These are phyloP conservation scores for Phytophthora kernoviae DNA, from an alignment of 352 stramenopile genomes.

Conservation along the genomic window DNA sequence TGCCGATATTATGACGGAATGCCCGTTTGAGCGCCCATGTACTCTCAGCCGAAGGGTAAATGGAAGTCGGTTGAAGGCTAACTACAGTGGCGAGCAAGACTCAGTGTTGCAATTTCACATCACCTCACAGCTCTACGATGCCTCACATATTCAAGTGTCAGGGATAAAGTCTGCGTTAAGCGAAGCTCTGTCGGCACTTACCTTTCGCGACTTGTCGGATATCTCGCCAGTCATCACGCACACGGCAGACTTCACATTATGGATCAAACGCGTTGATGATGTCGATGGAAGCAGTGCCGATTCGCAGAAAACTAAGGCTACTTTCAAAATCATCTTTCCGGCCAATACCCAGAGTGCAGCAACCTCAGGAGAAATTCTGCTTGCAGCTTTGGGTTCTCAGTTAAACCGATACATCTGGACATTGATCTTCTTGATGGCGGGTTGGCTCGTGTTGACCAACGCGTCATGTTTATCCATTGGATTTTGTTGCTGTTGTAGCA, in stretches of 20 bases:
- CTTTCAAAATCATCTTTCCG: slow-evolving; percentile 39
- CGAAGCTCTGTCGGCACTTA: slow-evolving; percentile 38
- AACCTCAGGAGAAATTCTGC: slow-evolving; percentile 12
- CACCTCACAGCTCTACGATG: slow-evolving; percentile 43
- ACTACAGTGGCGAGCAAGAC: slow-evolving; percentile 17
- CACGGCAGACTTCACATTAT: slow-evolving; percentile 44
- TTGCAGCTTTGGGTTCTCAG: slow-evolving; percentile 28
- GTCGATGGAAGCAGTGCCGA: slow-evolving; percentile 9
- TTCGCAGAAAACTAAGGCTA: slow-evolving; percentile 13
- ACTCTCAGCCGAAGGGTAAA: slow-evolving; percentile 40
- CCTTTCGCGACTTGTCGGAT: slow-evolving; percentile 38
- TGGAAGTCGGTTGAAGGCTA: slow-evolving; percentile 27
- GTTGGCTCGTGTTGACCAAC: slow-evolving; percentile 59
- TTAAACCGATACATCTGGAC: slow-evolving; percentile 44
- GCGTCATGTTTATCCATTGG: slow-evolving; percentile 45
- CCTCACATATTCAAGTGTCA: slow-evolving; percentile 47
- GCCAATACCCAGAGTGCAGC: slow-evolving; percentile 6
- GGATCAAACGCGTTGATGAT: slow-evolving; percentile 34
- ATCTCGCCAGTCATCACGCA: slow-evolving; percentile 25
- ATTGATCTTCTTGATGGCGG: slow-evolving; percentile 24
- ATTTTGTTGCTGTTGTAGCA: slow-evolving; percentile 61
- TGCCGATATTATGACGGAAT: slow-evolving; percentile 58
- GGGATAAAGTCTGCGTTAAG: slow-evolving; percentile 45
- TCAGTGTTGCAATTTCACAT: slow-evolving; percentile 31
- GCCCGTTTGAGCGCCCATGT: slow-evolving; percentile 55